Evolutionary conservation across 768 basidiomycete species (phyloP), one percentile per base, ranked within the genome.

Genomic region (Pleurotus sapidus): DNA sequence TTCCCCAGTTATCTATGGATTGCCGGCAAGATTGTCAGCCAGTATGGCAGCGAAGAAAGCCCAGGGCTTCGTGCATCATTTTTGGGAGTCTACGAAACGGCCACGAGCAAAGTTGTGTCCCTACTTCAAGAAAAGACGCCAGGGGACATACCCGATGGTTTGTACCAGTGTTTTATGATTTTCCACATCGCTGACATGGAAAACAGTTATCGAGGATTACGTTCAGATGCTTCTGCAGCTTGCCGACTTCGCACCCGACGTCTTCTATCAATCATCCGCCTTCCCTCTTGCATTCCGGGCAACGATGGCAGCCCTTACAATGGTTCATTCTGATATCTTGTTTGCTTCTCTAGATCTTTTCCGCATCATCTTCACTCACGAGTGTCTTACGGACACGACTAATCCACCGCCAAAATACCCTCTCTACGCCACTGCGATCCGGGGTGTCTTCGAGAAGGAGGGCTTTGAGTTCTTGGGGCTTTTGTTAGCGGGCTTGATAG

Each of bases 1-100:
- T 85, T 87, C 65, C 82, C 95, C 9, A 88, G 90, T 61, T 98
- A 93, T 72, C 70, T 98, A 18, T 99, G 97, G 97, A 91, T 98
- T 58, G 87, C 86, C 27, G 91, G 93, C 45, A 98, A 98, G 72
- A 71, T 91, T 24, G 80, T 93, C n/a, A 77, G 78, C 30, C 81
- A 84, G 61, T 97, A 90, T 66, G 93, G 89, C 15, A 77, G 84
- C 46, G 84, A 86, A 56, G 79, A 83, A 37, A 79, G 87, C 59
- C 65, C 77, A 4, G 67, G 70, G 46, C 65, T 97, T 25, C 82
- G 83, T 34, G 71, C 65, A 5, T 74, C 88, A 5, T 81, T 93
- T 60, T 74, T 77, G 55, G 77, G 79, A 17, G 69, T 90, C 38
- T 94, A 89, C 65, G 94, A 96, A 65, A 77, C 82, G 42, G 82